phyloP scores from a whole-genome alignment of 192 early-diverging fungal species.

The Gaertneriomyces semiglobifer region DNA sequence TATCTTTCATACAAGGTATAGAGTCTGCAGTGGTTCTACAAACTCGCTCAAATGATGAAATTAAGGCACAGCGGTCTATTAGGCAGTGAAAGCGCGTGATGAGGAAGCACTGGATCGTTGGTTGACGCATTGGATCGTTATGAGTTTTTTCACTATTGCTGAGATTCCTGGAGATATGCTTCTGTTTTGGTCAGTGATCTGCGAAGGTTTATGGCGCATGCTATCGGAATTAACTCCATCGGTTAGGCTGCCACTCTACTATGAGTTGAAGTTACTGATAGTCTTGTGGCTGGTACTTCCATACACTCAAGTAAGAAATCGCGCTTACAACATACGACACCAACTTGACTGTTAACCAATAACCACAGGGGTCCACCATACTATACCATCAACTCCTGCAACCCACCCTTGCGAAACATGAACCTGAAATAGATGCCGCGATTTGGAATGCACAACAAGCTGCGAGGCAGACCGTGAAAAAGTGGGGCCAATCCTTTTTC shows the following conservation, averaged over 20 bases:
- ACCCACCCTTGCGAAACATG: conserved; percentile 19
- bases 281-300: conserved; percentile 29
- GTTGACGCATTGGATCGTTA: conserved; percentile 31
- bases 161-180: conserved; percentile 28
- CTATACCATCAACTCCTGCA: conserved; percentile 18
- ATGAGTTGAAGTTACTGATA: conserved; percentile 24
- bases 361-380: conserved; percentile 13
- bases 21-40: not conserved
- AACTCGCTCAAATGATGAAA: not conserved
- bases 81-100: conserved; percentile 28
- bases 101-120: conserved; percentile 15
- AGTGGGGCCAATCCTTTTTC: conserved; percentile 3
- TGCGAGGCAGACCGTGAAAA: conserved; percentile 9
- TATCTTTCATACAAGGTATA: conserved; percentile 31
- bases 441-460: conserved; percentile 20
- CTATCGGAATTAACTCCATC: not conserved
- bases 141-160: conserved; percentile 19
- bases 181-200: conserved; percentile 22
- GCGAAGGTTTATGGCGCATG: not conserved
- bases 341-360: not conserved
- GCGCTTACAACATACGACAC: no score
- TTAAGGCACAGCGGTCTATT: not conserved
- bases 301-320: conserved; percentile 13
- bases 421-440: conserved; percentile 26
- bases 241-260: conserved; percentile 29